phyloP scores from a whole-genome alignment of 2,329 filamentous ascomycete species.

The Xylaria sp. region DNA sequence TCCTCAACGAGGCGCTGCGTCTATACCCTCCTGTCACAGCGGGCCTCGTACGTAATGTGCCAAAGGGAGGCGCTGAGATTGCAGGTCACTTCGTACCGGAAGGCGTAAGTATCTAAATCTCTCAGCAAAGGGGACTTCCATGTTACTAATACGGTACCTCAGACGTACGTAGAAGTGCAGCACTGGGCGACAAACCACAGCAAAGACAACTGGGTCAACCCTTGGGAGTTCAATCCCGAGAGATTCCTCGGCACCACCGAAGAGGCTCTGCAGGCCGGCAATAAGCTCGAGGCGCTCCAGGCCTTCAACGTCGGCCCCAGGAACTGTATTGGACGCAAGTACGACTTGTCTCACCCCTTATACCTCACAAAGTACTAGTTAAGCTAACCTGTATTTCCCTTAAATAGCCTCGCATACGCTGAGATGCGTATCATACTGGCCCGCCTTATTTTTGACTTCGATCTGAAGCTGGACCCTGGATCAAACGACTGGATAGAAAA shows the following conservation, averaged over 20 bases:
- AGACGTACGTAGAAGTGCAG: slow-evolving; percentile 53
- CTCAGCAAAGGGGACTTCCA: no score
- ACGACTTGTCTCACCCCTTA: slow-evolving; percentile 33
- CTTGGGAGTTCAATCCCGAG: slow-evolving; percentile 54
- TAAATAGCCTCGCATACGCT: slow-evolving; percentile 54
- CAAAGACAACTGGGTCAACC: slow-evolving; percentile 52
- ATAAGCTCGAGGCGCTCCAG: slow-evolving; percentile 49
- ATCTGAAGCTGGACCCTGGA: slow-evolving; percentile 52
- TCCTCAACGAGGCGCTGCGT: slow-evolving; percentile 56
- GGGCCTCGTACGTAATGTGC: slow-evolving; percentile 41
- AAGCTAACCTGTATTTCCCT: slow-evolving; percentile 7
- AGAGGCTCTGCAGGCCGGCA: slow-evolving; percentile 46
- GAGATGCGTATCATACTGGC: slow-evolving; percentile 61
- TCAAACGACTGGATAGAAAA: slow-evolving; percentile 50
- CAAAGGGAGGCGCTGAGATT: slow-evolving; percentile 40
- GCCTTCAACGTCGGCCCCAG: slow-evolving; percentile 53
- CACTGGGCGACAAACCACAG: slow-evolving; percentile 53
- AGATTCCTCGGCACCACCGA: slow-evolving; percentile 49
- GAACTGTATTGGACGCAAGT: slow-evolving; percentile 56
- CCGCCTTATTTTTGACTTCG: slow-evolving; percentile 58
- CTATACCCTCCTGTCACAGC: slow-evolving; percentile 53
- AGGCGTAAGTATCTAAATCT: slow-evolving; percentile 40
- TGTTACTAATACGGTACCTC: slow-evolving; percentile 26
- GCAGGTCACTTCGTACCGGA: slow-evolving; percentile 44
- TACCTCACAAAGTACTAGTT: not conserved